These are phyloP conservation scores for Talaromyces borbonicus DNA, from an alignment of 495 filamentous ascomycete genomes.

Conservation along the genomic window DNA sequence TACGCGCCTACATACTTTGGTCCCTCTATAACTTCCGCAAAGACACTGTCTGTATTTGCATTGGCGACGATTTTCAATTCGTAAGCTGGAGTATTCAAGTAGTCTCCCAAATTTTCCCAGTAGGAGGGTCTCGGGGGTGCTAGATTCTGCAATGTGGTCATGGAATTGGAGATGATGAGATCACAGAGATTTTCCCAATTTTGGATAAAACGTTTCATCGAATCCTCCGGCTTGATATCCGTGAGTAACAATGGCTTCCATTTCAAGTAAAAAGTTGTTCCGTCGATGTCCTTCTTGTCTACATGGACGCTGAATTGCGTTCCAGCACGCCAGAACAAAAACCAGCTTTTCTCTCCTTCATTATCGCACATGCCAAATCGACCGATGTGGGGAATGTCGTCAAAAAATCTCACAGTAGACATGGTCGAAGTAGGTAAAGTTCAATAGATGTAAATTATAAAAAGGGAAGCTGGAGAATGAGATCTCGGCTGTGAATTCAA, in stretches of 20 bases:
- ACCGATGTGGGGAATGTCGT: slow-evolving; percentile 5
- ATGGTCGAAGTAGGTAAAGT: no score
- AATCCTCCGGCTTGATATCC: background rate
- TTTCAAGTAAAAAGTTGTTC: background rate
- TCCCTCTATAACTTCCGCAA: background rate
- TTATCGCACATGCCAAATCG: slow-evolving; percentile 2
- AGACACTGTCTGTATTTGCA: background rate
- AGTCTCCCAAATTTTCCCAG: slow-evolving; percentile 1
- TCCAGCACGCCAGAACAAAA: background rate
- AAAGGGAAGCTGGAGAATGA: no score
- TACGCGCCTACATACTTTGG: background rate
- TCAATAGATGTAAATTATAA: no score
- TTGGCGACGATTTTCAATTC: slow-evolving; percentile 1
- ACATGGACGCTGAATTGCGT: background rate
- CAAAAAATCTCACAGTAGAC: slow-evolving; percentile 2
- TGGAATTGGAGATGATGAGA: slow-evolving; percentile 2
- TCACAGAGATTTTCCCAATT: background rate
- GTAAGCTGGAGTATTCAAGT: slow-evolving; percentile 2
- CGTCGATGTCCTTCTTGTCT: slow-evolving; percentile 1
- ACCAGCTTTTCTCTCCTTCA: background rate
- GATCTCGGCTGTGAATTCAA: no score
- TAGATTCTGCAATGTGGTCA: slow-evolving; percentile 1
- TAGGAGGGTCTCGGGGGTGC: background rate
- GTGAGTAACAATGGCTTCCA: background rate
- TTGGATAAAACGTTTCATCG: background rate